Conservation (phyloP, 108 stramenopile species). For the Nitzschia sp. region DNA sequence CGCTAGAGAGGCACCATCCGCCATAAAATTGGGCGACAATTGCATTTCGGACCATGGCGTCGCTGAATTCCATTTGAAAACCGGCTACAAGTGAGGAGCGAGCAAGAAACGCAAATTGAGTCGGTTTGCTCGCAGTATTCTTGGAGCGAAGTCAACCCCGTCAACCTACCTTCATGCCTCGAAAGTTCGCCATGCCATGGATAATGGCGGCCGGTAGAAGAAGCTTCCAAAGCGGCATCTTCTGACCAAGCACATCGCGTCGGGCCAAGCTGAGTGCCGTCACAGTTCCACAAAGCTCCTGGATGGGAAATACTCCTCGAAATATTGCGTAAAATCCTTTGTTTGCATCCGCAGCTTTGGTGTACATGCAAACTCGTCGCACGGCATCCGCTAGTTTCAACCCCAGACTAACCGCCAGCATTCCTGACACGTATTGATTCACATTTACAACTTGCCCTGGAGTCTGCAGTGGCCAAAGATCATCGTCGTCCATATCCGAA, state of each 20-base stretch:
- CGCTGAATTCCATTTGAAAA: slow-evolving; percentile 93
- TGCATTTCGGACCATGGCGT: slow-evolving; percentile 96
- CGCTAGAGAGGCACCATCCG: not conserved
- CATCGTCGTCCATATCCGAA: slow-evolving; percentile 2
- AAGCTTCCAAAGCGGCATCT: slow-evolving; percentile 72
- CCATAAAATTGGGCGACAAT: slow-evolving; percentile 55
- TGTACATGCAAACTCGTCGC: slow-evolving; percentile 88
- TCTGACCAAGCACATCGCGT: slow-evolving; percentile 79
- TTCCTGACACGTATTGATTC: slow-evolving; percentile 78
- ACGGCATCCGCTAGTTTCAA: slow-evolving; percentile 75
- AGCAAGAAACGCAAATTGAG: not conserved
- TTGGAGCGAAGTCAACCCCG: not conserved
- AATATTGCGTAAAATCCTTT: slow-evolving; percentile 80
- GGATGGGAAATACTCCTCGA: slow-evolving; percentile 92
- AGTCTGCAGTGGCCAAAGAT: slow-evolving; percentile 3
- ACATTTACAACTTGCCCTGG: slow-evolving; percentile 68
- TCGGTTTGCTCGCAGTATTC: no score
- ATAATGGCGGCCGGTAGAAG: slow-evolving; percentile 81
- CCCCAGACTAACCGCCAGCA: slow-evolving; percentile 81
- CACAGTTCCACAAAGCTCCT: slow-evolving; percentile 93
- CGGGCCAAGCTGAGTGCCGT: slow-evolving; percentile 89
- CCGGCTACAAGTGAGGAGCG: slow-evolving; percentile 42
- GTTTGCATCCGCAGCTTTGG: slow-evolving; percentile 60
- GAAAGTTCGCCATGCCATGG: slow-evolving; percentile 91
- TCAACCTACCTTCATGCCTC: slow-evolving; percentile 78